phyloP scores from a whole-genome alignment of 805 yeast genomes.

The Ogataea pignaliae region DNA sequence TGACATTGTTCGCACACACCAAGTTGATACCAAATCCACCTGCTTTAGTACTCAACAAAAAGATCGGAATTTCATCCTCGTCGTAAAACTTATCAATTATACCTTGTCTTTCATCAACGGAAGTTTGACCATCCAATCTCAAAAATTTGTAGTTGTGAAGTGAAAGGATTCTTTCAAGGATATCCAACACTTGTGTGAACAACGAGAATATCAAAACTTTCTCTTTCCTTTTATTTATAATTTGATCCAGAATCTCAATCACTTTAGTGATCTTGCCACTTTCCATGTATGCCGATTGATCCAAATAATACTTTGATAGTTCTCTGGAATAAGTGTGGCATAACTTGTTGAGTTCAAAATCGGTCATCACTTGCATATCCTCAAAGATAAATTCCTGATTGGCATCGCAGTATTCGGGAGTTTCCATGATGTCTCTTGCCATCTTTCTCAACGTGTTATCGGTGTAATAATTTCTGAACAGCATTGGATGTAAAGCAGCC shows the following conservation, averaged over 20 bases:
- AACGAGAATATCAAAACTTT: slow-evolving; percentile 83
- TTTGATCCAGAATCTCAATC: slow-evolving; percentile 50
- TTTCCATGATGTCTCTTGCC: slow-evolving; percentile 77
- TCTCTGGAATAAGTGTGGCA: slow-evolving; percentile 73
- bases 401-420: slow-evolving; percentile 74
- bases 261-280: slow-evolving; percentile 74
- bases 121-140: slow-evolving; percentile 88
- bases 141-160: slow-evolving; percentile 63
- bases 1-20: slow-evolving; percentile 90
- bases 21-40: slow-evolving; percentile 98
- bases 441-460: slow-evolving; percentile 55
- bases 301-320: slow-evolving; percentile 47
- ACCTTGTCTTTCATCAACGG: slow-evolving; percentile 90
- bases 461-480: slow-evolving; percentile 64
- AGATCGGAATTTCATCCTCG: slow-evolving; percentile 76
- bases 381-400: slow-evolving; percentile 74
- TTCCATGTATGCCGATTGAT: slow-evolving; percentile 46
- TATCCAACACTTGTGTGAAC: slow-evolving; percentile 89
- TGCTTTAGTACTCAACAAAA: slow-evolving; percentile 88
- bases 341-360: slow-evolving; percentile 74
- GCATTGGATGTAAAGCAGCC: slow-evolving; percentile 87
- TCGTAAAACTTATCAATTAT: slow-evolving; percentile 85
- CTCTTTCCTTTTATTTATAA: slow-evolving; percentile 52
- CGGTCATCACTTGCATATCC: slow-evolving; percentile 95
- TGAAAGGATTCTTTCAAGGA: slow-evolving; percentile 71